A percentile compares a stretch with the other conserved stretches of the same genome.
These are phyloP conservation scores for Talaromyces sp. DNA, from an alignment of 2,329 filamentous ascomycete genomes.

Conservation along the genomic window DNA sequence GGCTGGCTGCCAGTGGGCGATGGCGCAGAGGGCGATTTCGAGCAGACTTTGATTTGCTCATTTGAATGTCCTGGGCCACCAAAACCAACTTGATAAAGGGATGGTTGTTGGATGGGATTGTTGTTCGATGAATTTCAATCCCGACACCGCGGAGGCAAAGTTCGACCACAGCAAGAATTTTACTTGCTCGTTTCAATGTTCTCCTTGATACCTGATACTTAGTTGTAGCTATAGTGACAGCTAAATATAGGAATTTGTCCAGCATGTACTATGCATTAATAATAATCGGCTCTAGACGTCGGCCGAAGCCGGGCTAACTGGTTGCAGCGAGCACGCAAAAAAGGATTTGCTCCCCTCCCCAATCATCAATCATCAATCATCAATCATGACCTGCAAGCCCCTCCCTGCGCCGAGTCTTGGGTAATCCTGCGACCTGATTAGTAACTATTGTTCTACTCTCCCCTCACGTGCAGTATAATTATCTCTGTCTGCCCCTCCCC, in stretches of 20 bases:
- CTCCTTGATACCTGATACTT: too few species aligned
- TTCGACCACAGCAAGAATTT: not conserved
- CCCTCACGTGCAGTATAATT: not conserved
- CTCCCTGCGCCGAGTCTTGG: not conserved
- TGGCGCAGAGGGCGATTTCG: too few species aligned
- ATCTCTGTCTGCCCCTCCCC: not conserved
- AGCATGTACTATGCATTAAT: not conserved
- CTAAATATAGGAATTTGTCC: too few species aligned
- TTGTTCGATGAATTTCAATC: too few species aligned
- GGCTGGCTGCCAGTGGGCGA: too few species aligned
- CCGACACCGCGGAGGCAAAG: not conserved
- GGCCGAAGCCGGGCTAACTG: not conserved
- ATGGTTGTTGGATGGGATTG: too few species aligned
- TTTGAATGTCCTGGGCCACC: too few species aligned
- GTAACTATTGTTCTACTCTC: not conserved
- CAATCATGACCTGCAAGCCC: not conserved
- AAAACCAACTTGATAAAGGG: too few species aligned
- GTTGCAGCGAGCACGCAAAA: not conserved
- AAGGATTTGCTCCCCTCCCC: not conserved
- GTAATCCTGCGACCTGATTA: not conserved
- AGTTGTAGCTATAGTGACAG: too few species aligned
- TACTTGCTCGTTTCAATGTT: not conserved
- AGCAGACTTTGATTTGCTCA: too few species aligned
- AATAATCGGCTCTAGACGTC: not conserved
- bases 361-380: too few species aligned